Evolutionary conservation across 306 rosid species (phyloP), one percentile per base, ranked within the genome.

Genomic region (Lupinus albus): DNA sequence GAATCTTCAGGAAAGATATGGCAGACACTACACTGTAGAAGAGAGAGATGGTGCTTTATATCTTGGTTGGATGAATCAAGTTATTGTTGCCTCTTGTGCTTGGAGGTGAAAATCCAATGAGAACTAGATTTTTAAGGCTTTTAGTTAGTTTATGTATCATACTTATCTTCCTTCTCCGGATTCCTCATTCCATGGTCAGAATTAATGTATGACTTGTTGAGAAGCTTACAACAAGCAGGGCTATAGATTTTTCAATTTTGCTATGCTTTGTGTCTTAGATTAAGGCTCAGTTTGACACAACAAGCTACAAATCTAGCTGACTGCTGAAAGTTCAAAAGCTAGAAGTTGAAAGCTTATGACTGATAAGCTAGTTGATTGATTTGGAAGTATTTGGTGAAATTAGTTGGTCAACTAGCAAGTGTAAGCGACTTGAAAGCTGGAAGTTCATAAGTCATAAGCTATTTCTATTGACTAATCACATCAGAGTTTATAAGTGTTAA

Each of bases 21-120:
- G 80, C 64, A 85, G 84, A 62, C 85, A 79, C 64, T 89, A 86
- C 76, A 83, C 95, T 30, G 84, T 92, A 30, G 91, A 83, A 79
- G 96, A 92, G 78, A 83, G 78, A 25, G 91, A 88, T 69, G 96
- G 88, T 13, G 86, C 84, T 70, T 58, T 89, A 25, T 84, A 49
- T 61, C 93, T 89, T 25, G 96, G 98, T 52, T 92, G 98, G 98
- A 76, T 70, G 81, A 78, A 86, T 69, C 84, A 79, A 47, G 67
- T 71, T 73, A 79, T 92, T 32, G 78, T 92, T 58, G 41, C 82
- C 69, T 83, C 93, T 70, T 76, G 91, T 75, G 96, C 96, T 52
- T 92, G 98, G 96, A 79, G 78, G 36, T 92, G 85, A 89, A 61
- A 42, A 63, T 30, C 5, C 39, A 50, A 54, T 58, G 8, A 38